A percentile compares a stretch with the other conserved stretches of the same genome.
Evolutionary conservation across 2,329 filamentous ascomycete species (phyloP).

Genomic region (Lojkania enalia): DNA sequence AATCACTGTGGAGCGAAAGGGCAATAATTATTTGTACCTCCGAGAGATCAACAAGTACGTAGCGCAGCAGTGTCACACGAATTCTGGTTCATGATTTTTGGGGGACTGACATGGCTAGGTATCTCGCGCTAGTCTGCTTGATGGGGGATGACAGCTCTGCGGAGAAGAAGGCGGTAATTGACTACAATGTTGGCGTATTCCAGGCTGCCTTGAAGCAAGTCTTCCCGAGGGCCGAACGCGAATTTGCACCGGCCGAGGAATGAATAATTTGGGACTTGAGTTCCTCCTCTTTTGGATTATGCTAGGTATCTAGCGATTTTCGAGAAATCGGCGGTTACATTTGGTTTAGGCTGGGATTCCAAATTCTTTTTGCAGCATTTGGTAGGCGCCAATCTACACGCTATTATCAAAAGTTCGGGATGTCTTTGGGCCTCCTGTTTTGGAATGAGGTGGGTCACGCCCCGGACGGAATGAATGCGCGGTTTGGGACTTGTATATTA

Average conservation of each 20-base stretch:
- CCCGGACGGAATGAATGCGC: too few relatives aligned
- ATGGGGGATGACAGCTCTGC: constrained; percentile 82
- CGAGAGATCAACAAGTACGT: constrained; percentile 68
- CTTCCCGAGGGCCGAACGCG: constrained; percentile 58
- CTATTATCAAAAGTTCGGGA: too few relatives aligned
- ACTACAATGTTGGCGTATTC: constrained; percentile 83
- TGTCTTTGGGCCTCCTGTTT: too few relatives aligned
- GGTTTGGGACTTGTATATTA: too few relatives aligned
- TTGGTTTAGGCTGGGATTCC: too few relatives aligned
- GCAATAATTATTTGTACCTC: constrained; percentile 64
- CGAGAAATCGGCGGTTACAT: too few relatives aligned
- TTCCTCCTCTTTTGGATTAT: too few relatives aligned
- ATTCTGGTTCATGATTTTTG: constrained; percentile 2
- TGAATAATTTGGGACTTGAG: too few relatives aligned
- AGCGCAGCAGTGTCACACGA: background rate
- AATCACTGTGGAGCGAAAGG: constrained; percentile 62
- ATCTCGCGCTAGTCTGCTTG: constrained; percentile 79
- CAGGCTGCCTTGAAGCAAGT: constrained; percentile 79
- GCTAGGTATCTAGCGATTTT: too few relatives aligned
- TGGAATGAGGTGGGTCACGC: too few relatives aligned
- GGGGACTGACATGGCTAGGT: constrained; percentile 50
- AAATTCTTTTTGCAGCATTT: too few relatives aligned
- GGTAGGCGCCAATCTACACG: too few relatives aligned
- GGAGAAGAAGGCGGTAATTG: constrained; percentile 80
- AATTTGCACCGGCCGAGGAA: constrained; percentile 14